phyloP scores from a whole-genome alignment of 1,284 basidiomycete species.

The Filobasidium uniguttulatum region DNA sequence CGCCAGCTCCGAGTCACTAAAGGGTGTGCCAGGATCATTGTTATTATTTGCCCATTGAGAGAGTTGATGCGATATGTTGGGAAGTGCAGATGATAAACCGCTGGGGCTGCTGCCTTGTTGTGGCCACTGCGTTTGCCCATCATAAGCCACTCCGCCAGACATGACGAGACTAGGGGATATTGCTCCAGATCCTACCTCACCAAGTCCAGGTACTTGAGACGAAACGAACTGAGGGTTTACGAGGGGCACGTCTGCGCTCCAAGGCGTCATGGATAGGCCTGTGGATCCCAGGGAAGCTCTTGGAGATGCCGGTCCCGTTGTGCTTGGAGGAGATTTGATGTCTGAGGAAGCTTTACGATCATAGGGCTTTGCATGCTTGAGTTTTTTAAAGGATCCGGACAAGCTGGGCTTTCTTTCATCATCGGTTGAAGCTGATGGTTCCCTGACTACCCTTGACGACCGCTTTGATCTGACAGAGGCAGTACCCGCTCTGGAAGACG shows the following conservation, averaged over 20 bases:
- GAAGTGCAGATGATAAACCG: constrained; percentile 10
- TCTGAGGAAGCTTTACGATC: constrained; percentile 17
- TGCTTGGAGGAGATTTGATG: neutral
- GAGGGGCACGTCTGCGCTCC: too few relatives aligned
- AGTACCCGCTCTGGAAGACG: constrained; percentile 23
- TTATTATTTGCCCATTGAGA: constrained; percentile 12
- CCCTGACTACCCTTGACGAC: constrained; percentile 4
- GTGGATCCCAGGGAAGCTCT: constrained; percentile 1
- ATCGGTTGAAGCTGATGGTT: constrained; percentile 14
- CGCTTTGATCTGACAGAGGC: neutral
- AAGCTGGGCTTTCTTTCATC: constrained; percentile 6
- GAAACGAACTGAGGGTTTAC: neutral
- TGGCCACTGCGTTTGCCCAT: neutral
- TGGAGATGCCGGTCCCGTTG: neutral
- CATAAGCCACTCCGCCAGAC: neutral
- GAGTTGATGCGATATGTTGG: constrained; percentile 13
- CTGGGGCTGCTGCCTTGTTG: constrained; percentile 3
- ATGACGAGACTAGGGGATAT: constrained; percentile 13
- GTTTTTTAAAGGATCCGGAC: neutral
- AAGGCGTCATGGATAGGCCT: constrained; percentile 15
- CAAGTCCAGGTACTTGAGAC: constrained; percentile 1
- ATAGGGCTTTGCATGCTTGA: constrained; percentile 24
- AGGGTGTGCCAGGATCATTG: constrained; percentile 7
- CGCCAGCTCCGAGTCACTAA: constrained; percentile 25
- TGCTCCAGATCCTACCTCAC: constrained; percentile 11